Evolutionary conservation across 208 protist species (phyloP), one percentile per base, ranked within the genome.

Genomic region (Acanthamoeba castellanii): DNA sequence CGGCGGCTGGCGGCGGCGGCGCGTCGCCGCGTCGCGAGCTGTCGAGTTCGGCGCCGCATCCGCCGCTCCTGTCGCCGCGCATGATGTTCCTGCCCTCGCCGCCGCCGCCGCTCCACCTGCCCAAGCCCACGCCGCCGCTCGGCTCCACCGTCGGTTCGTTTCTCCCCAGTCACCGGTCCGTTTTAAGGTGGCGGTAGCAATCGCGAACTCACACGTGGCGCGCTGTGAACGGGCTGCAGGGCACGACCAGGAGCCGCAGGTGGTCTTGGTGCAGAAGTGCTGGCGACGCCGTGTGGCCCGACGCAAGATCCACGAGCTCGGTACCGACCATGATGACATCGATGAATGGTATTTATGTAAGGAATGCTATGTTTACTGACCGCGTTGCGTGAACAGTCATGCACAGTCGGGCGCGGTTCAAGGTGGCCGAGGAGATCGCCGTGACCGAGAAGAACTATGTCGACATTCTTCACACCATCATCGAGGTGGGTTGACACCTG

Each of bases 391-490:
- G 55, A 4, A 9, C 72, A 81, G 72, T 81, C 1, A 81, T 50
- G 72, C 72, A 81, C 72, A 81, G 72, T 30, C 30, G 37, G 18
- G 72, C 72, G 22, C 8, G 72, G 37, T 81, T 81, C 72, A 81
- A 81, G 72, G 72, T 81, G 37, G 72, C 72, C 1, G 72, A 81
- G 72, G 72, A 81, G 32, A 37, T 81, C 32, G 37, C 72, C 27
- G 18, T 81, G 22, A 81, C 72, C 14, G 72, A 81, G 72, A 34
- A 45, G 30, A 81, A 81, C 72, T 81, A 81, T 11, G 72, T 81
- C 13, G 72, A 81, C 72, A 81, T 81, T 25, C 72, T 81, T 20
- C 72, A 81, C 72, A 81, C 72, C 32, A 81, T 81, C 30, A 81
- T 81, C 37, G 72, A 81, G 72, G 72, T 81, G 0, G 30, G 70